phyloP scores from a whole-genome alignment of 108 stramenopile genomes.

The Nitzschia sp. region DNA sequence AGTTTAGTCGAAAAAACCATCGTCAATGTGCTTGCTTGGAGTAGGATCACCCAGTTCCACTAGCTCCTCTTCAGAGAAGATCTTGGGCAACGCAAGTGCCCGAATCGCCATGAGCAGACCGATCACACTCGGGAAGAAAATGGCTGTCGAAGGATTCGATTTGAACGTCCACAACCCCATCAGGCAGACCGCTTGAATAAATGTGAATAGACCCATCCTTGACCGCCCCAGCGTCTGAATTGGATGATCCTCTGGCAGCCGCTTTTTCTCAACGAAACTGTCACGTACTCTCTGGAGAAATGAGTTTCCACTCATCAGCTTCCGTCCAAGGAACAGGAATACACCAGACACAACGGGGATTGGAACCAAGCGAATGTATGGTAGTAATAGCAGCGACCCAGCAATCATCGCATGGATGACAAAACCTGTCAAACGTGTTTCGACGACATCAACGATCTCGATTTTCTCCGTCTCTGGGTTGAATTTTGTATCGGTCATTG shows the following conservation, averaged over 20 bases:
- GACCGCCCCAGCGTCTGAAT: constrained; percentile 72
- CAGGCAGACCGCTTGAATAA: constrained; percentile 68
- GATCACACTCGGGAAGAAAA: constrained; percentile 96
- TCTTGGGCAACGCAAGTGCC: constrained; percentile 68
- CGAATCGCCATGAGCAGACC: constrained; percentile 89
- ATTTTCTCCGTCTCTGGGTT: constrained; percentile 74
- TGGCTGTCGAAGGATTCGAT: constrained; percentile 84
- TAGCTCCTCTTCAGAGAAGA: constrained; percentile 83
- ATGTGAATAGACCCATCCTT: constrained; percentile 73
- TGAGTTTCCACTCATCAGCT: constrained; percentile 82
- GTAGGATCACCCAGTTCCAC: constrained; percentile 69
- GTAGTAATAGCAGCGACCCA: constrained; percentile 74
- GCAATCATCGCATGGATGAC: constrained; percentile 89
- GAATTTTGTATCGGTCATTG: constrained; percentile 80
- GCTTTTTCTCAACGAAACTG: constrained; percentile 61
- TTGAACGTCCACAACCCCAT: constrained; percentile 90
- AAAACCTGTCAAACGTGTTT: constrained; percentile 93
- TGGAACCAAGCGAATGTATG: constrained; percentile 80
- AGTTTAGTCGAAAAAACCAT: constrained; percentile 1
- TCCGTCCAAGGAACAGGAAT: constrained; percentile 93
- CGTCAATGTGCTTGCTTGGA: constrained; percentile 24
- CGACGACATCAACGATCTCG: constrained; percentile 78
- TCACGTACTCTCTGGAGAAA: constrained; percentile 74
- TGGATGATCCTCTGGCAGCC: constrained; percentile 69
- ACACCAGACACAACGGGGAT: constrained; percentile 94